phyloP scores from a whole-genome alignment of 139 green algal species.

The Coelastrella sp. region DNA sequence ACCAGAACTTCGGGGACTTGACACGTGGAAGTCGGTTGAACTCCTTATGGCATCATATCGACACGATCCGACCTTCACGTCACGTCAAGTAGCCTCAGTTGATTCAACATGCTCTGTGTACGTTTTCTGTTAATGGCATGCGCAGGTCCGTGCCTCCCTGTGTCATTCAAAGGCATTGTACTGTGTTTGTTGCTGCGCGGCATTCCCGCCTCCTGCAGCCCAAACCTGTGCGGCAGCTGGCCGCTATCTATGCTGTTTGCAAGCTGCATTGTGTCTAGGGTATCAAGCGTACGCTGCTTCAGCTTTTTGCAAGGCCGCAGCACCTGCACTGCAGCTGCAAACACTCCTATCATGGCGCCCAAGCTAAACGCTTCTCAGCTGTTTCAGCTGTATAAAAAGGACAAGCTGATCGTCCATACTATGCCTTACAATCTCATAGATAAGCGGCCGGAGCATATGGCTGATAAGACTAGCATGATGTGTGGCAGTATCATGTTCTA shows the following conservation, averaged over 20 bases:
- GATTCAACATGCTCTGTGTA: not conserved
- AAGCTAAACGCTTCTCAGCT: slow-evolving; percentile 3
- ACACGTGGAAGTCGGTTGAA: not conserved
- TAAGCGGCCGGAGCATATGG: slow-evolving; percentile 20
- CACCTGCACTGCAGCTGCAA: not conserved
- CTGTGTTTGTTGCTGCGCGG: no score
- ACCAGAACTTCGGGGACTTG: not conserved
- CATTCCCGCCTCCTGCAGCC: no score
- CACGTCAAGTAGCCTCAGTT: not conserved
- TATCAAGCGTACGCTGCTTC: not conserved
- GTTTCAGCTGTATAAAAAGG: slow-evolving; percentile 21
- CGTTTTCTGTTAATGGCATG: not conserved
- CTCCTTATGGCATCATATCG: not conserved
- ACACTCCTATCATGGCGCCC: not conserved
- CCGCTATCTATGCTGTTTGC: not conserved
- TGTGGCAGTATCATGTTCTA: slow-evolving; percentile 24
- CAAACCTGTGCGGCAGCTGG: not conserved
- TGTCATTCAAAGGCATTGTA: no score
- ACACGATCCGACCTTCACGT: not conserved
- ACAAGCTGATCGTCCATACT: slow-evolving; percentile 32
- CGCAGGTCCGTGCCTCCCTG: no score
- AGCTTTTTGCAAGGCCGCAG: not conserved
- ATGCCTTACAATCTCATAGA: slow-evolving; percentile 20
- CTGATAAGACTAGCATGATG: not conserved
- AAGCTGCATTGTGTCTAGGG: not conserved